These are phyloP conservation scores for Rhytidiadelphus loreus DNA, from an alignment of 225 moss, liverwort and hornwort genomes.

Conservation along the genomic window DNA sequence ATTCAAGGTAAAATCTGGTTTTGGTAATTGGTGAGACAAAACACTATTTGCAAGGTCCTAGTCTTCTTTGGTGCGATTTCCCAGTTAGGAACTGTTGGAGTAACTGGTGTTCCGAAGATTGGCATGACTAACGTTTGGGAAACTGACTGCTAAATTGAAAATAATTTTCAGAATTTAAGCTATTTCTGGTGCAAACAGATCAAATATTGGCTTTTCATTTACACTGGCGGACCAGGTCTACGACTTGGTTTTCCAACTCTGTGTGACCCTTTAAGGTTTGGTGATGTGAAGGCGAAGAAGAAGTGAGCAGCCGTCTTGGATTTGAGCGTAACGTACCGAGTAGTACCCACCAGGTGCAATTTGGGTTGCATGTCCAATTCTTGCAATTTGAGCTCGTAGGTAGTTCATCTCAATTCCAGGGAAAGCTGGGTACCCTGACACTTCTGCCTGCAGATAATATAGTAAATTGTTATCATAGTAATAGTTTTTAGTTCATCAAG, in stretches of 20 bases:
- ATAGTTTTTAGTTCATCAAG: background rate
- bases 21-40: background rate
- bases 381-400: conserved; percentile 71
- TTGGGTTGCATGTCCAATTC: conserved; percentile 63
- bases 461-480: background rate
- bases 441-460: conserved; percentile 42
- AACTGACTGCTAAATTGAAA: no score
- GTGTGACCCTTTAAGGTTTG: background rate
- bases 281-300: background rate
- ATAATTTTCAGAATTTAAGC: background rate
- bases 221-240: background rate
- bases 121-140: background rate
- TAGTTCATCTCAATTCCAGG: conserved; percentile 75
- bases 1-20: background rate
- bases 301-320: background rate
- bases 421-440: conserved; percentile 76
- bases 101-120: background rate
- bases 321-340: conserved; percentile 6
- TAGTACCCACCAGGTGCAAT: conserved; percentile 63
- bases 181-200: background rate
- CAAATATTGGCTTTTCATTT: background rate
- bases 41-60: background rate
- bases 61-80: background rate
- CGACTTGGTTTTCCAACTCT: background rate
- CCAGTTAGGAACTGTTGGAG: background rate